Evolutionary conservation across 2,329 filamentous ascomycete species (phyloP), one percentile per base, ranked within the genome.

Genomic region (Aspergillus nomiae): DNA sequence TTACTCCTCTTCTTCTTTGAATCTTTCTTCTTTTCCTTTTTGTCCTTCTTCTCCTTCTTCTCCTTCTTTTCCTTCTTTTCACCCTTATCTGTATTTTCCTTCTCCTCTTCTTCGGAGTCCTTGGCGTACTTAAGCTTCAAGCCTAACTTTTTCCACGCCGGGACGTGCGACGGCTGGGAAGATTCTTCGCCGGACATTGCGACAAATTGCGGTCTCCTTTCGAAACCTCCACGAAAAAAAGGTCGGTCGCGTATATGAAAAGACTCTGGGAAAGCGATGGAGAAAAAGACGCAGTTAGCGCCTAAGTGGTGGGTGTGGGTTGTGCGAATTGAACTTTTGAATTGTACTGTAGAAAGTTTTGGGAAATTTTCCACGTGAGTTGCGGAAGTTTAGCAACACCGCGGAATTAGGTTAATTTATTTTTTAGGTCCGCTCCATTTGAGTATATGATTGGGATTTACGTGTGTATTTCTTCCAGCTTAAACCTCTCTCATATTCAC

Each of bases 71-170:
- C 56, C 21, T 26, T 34, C 62, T 36, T 56, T 36, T 56, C 43
- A 34, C 45, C 28, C 56, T 45, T 30, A 6, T 30, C 21, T 14
- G 45, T 24, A 36, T 73, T 64, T 55, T 78, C 73, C 26, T 58
- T 51, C 21, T 65, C 62, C 21, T 65, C 62, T 26, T 65, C 63
- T 26, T 70, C 68, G 30, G 72, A 59, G 30, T 69, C 66, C 60
- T 82, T 80, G 53, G 82, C 80, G 71, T 82, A 82, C 74, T 87
- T 89, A 69, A 87, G 78, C 77, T 87, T 87, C 64, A 88, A 78
- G 41, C 86, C 86, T 60, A 88, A 76, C 71, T 84, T 80, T 73
- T 87, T 87, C 85, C 85, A 89, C 64, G 86, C 85, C 36, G 87
- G 86, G 55, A 84, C 74, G 45, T 69, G 60, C 41, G 60, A 28